These are phyloP conservation scores for Serendipita sp. DNA, from an alignment of 768 basidiomycete species.

Conservation along the genomic window DNA sequence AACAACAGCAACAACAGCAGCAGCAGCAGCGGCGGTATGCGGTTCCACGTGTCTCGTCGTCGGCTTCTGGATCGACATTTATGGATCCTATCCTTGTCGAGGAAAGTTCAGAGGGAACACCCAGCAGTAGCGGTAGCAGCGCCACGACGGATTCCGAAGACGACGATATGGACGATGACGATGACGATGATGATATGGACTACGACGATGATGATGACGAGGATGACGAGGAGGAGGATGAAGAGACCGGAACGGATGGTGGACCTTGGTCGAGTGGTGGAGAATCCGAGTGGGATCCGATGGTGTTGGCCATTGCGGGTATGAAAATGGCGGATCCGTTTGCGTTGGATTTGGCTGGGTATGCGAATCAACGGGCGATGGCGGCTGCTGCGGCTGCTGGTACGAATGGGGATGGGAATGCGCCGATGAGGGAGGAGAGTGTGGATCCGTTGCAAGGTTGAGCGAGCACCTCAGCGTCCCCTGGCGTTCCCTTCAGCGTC, in stretches of 20 bases:
- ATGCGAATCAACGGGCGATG: neutral
- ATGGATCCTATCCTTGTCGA: constrained; percentile 6
- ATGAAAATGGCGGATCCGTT: constrained; percentile 5
- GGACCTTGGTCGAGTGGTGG: neutral
- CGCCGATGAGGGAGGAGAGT: neutral
- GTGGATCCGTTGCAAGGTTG: neutral
- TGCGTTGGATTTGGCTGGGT: neutral
- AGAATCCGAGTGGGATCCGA: neutral
- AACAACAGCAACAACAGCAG: neutral
- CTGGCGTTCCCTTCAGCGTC: no score
- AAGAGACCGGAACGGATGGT: neutral
- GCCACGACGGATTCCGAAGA: neutral
- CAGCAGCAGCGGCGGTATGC: neutral
- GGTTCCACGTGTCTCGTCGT: no score
- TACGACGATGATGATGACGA: constrained; percentile 16
- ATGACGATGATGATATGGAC: constrained; percentile 21
- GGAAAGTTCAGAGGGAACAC: neutral
- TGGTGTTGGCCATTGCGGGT: neutral
- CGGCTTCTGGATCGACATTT: constrained; percentile 11
- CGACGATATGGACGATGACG: neutral
- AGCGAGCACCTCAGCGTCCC: neutral
- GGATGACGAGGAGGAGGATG: constrained; percentile 15
- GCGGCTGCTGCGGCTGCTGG: neutral
- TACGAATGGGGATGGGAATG: no score
- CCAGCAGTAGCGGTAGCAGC: neutral